Percentiles rank a stretch among this genome's conserved stretches.
These are phyloP conservation scores for Cinnamomum micranthum DNA, from an alignment of 164 flowering plant species.

Conservation along the genomic window DNA sequence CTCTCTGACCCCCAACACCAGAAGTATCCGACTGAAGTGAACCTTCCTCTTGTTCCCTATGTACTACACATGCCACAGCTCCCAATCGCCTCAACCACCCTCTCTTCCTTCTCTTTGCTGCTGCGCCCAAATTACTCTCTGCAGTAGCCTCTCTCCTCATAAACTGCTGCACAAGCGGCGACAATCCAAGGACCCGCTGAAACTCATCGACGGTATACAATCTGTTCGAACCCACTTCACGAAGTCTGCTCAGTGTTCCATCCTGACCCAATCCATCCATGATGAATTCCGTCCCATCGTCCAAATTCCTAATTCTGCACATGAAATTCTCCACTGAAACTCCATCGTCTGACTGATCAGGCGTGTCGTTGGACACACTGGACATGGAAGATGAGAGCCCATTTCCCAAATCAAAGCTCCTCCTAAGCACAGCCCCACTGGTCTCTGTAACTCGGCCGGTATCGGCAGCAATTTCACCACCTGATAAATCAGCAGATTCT, in stretches of 20 bases:
- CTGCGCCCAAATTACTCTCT: constrained; percentile 11
- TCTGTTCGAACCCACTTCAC: constrained; percentile 40
- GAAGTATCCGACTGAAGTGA: constrained; percentile 12
- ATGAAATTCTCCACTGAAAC: constrained; percentile 18
- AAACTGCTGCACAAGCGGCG: constrained; percentile 33
- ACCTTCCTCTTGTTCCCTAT: constrained; percentile 27
- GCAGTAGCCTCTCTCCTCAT: constrained; percentile 31
- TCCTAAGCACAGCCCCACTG: constrained; percentile 42
- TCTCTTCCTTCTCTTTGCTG: constrained; percentile 31
- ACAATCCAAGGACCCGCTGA: constrained; percentile 32
- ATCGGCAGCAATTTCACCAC: constrained; percentile 13
- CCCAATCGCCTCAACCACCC: constrained; percentile 56
- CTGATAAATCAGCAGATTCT: constrained; percentile 18
- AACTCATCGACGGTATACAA: constrained; percentile 41
- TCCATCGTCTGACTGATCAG: constrained; percentile 14
- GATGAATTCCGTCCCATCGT: constrained; percentile 31
- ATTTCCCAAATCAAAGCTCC: constrained; percentile 29
- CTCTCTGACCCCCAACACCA: constrained; percentile 32
- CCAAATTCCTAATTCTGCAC: constrained; percentile 37
- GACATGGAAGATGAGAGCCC: constrained; percentile 27
- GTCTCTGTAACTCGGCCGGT: constrained; percentile 27
- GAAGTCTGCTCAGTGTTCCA: constrained; percentile 29
- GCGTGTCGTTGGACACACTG: constrained; percentile 4
- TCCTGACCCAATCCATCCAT: constrained; percentile 29
- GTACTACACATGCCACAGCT: constrained; percentile 41